These are phyloP conservation scores for Populus simonii DNA, from an alignment of 345 rosid genomes.

Conservation along the genomic window DNA sequence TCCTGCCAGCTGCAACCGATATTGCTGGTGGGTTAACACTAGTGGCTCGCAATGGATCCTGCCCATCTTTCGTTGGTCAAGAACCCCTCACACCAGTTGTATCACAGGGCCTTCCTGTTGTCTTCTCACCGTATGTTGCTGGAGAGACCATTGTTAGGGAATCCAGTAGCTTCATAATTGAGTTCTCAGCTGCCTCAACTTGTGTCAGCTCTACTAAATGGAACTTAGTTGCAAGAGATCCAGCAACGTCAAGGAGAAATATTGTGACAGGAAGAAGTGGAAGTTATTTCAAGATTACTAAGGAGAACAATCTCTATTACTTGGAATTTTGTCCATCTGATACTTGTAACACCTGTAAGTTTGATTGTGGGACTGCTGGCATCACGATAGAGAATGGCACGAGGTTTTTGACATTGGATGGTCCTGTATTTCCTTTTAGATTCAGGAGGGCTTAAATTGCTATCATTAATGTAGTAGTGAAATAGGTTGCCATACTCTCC, in stretches of 20 bases:
- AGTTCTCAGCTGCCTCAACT: background rate
- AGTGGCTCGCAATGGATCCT: background rate
- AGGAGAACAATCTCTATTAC: background rate
- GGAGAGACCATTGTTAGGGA: background rate
- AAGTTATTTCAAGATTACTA: background rate
- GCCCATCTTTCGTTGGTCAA: background rate
- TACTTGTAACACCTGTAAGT: background rate
- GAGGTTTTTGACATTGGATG: background rate
- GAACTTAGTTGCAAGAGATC: background rate
- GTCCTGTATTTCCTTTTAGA: background rate
- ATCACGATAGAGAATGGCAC: background rate
- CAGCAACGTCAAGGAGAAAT: background rate
- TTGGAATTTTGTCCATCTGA: background rate
- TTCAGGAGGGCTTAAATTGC: background rate
- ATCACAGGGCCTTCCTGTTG: background rate
- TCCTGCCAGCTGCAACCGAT: background rate
- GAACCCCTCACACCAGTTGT: background rate
- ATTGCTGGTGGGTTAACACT: background rate
- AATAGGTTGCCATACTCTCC: background rate
- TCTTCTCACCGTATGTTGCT: background rate
- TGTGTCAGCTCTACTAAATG: background rate
- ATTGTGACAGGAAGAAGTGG: background rate
- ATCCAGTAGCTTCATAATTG: background rate
- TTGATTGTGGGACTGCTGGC: background rate
- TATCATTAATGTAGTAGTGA: background rate